Conservation (phyloP, 352 stramenopile genomes). For the Globisporangium perplexum region DNA sequence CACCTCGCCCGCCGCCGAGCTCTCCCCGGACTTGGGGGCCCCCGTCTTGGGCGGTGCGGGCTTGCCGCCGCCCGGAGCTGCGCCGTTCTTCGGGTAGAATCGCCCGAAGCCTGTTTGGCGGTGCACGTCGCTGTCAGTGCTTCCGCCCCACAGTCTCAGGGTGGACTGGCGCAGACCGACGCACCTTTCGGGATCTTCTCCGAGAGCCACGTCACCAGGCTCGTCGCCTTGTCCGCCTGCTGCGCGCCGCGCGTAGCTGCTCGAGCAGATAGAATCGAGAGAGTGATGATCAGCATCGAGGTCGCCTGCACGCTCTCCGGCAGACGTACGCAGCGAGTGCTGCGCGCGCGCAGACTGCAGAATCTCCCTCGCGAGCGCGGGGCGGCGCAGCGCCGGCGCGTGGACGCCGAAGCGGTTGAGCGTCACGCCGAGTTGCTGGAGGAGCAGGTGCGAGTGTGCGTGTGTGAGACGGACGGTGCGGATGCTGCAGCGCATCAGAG, state of each 20-base stretch:
- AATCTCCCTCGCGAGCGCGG: conserved; percentile 32
- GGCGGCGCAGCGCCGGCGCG: conserved; percentile 25
- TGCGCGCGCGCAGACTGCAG: conserved; percentile 50
- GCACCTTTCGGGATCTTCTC: conserved; percentile 73
- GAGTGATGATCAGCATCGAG: neutral
- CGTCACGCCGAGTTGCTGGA: conserved; percentile 61
- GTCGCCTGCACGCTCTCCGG: neutral
- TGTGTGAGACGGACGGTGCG: too few relatives aligned
- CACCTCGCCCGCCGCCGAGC: conserved; percentile 35
- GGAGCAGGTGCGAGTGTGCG: too few relatives aligned
- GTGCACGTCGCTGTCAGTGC: too few relatives aligned
- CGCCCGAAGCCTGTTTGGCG: conserved; percentile 68
- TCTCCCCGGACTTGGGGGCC: conserved; percentile 37
- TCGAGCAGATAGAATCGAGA: neutral
- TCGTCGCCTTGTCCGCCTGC: conserved; percentile 45
- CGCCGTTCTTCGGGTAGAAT: conserved; percentile 80
- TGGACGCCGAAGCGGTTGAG: conserved; percentile 48
- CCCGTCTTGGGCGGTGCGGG: conserved; percentile 39
- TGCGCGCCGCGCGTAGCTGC: conserved; percentile 34
- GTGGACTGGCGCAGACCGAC: neutral
- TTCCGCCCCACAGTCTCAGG: too few relatives aligned
- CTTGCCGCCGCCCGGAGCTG: conserved; percentile 26
- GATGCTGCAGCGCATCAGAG: too few relatives aligned
- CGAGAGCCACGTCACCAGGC: conserved; percentile 67
- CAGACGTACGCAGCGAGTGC: conserved; percentile 50